These are phyloP conservation scores for Crithidia acanthocephali DNA, from an alignment of 208 protist species.

Conservation along the genomic window DNA sequence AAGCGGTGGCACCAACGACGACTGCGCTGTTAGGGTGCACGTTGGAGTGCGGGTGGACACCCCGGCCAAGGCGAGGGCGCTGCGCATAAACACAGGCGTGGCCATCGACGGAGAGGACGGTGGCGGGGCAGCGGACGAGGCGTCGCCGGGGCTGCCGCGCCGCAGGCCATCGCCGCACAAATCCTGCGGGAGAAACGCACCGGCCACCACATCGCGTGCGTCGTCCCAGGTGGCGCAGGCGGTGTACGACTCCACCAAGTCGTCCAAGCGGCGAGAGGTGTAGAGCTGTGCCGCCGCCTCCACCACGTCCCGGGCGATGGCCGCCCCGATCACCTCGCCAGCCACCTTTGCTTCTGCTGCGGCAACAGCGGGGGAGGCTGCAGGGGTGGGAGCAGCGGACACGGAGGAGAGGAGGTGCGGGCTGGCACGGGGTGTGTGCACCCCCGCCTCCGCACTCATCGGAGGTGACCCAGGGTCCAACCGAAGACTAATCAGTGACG, in stretches of 20 bases:
- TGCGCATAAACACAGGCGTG: conserved; percentile 27
- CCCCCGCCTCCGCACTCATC: not conserved
- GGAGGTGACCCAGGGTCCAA: not conserved
- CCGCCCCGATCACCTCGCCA: conserved; percentile 62
- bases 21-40: conserved; percentile 31
- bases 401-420: not conserved
- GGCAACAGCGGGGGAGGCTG: not conserved
- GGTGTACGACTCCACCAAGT: conserved; percentile 65
- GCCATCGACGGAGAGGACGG: not conserved
- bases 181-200: conserved; percentile 65
- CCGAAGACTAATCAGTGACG: not conserved
- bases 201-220: conserved; percentile 54
- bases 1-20: conserved; percentile 11
- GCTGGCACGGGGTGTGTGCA: not conserved
- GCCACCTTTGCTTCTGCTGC: conserved; percentile 7
- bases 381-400: not conserved
- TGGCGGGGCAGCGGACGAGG: too few species aligned
- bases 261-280: conserved; percentile 60
- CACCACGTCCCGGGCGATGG: conserved; percentile 75
- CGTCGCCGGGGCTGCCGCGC: too few species aligned
- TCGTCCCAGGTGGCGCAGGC: conserved; percentile 81
- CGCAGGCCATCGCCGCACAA: conserved; percentile 12
- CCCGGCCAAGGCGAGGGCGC: conserved; percentile 33
- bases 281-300: conserved; percentile 52
- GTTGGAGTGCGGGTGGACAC: conserved; percentile 18